Percentiles rank a stretch among this genome's conserved stretches.
These are phyloP conservation scores for Penicillium robsamsonii DNA, from an alignment of 495 filamentous ascomycete species.

Conservation along the genomic window DNA sequence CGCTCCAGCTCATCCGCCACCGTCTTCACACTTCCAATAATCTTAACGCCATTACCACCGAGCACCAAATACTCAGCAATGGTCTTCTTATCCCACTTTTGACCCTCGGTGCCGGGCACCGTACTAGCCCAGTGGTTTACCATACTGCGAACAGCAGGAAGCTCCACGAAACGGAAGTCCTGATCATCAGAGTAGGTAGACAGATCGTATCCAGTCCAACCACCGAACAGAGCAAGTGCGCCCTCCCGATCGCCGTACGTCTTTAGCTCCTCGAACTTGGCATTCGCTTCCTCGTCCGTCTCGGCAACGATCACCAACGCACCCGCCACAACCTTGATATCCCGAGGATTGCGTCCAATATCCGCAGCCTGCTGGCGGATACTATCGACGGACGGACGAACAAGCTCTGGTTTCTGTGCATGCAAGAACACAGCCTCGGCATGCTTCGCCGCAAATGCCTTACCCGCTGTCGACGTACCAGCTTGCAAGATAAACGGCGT, in stretches of 20 bases:
- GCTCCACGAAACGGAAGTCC: constrained; percentile 57
- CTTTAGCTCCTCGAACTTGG: constrained; percentile 48
- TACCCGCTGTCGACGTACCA: constrained; percentile 60
- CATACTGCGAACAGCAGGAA: constrained; percentile 52
- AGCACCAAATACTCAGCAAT: constrained; percentile 61
- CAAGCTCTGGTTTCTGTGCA: constrained; percentile 47
- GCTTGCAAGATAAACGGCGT: constrained; percentile 67
- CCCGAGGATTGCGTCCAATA: constrained; percentile 43
- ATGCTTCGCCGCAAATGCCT: constrained; percentile 61
- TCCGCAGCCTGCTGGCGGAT: constrained; percentile 46
- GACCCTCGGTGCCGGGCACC: constrained; percentile 36
- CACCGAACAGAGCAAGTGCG: constrained; percentile 53
- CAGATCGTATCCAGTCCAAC: constrained; percentile 55
- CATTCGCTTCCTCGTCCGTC: constrained; percentile 53
- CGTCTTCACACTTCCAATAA: constrained; percentile 53
- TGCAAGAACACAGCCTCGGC: constrained; percentile 54
- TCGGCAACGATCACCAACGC: constrained; percentile 50
- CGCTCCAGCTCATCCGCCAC: constrained; percentile 62
- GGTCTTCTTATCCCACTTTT: constrained; percentile 62
- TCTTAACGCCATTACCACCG: constrained; percentile 56
- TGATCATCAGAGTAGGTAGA: constrained; percentile 50
- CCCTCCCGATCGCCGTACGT: constrained; percentile 51
- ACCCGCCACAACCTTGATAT: constrained; percentile 53
- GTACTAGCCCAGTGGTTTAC: constrained; percentile 43
- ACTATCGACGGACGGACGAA: constrained; percentile 44